Base-by-base conservation (phyloP, 345 rosid genomes). In the Leavenworthia alabamica region DNA sequence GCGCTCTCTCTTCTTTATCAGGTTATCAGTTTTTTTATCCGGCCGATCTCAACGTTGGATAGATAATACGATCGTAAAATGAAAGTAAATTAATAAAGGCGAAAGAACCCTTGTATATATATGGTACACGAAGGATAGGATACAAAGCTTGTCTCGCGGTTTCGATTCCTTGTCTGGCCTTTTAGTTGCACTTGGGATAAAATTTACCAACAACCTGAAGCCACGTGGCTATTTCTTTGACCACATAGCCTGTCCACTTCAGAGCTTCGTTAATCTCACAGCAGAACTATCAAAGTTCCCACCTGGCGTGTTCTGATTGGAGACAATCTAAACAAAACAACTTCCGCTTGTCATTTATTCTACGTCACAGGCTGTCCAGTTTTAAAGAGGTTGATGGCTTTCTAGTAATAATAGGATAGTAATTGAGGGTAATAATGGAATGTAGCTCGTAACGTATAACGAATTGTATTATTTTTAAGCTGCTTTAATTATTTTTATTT, bases 331-430 rank as follows among this genome's bases (percentile, higher is more conserved):
- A 16, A 52, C 41, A 15, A 14, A 45, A 35, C 50, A 13, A 13
- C 22, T 39, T 55, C 14, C 31, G 53, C 6, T 40, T 41, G 64
- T 71, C 23, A 50, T 57, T 32, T 41, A 0, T 13, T 10, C 4
- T 33, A 42, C 48, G 66, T 64, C 65, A 71, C 75, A 71, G 75
- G 27, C 70, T 33, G 70, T 64, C 42, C 42, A 50, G 17, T 48
- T n/a, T n/a, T n/a, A n/a, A n/a, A n/a, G n/a, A 7, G 23, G 13
- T 56, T 1, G 7, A 31, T 50, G 66, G 55, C 42, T 7, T 33
- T 49, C 41, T 8, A 1, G 75, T 63, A n/a, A 24, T 46, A 48
- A 48, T 0, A 15, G 2, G n/a, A 33, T 24, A 6, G 31, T 1
- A 5, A 6, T 3, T 1, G 10, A 71, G 75, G 71, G 66, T 51